Evolutionary conservation across 176 grass and related monocot species (phyloP).

Genomic region (Poa annua): DNA sequence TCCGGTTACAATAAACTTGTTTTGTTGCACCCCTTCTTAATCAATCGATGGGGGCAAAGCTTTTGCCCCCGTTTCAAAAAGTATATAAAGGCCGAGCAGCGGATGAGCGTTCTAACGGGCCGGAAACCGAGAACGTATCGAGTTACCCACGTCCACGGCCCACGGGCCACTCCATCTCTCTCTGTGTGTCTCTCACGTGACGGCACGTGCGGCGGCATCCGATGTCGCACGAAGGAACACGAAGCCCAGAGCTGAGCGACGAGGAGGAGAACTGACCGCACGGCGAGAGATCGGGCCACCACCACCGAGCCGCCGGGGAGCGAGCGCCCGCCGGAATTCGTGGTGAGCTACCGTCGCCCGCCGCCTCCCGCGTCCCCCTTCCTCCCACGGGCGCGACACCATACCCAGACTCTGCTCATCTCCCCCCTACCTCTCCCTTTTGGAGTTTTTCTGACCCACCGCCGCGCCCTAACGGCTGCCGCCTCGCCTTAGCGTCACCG

Average conservation of each 20-base stretch:
- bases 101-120: no score
- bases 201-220: no score
- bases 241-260: slow-evolving; percentile 10
- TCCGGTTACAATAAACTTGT: no score
- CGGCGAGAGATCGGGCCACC: slow-evolving; percentile 27
- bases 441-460: not conserved
- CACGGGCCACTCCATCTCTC: no score
- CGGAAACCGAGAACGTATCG: no score
- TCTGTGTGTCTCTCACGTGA: no score
- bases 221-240: no score
- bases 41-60: no score
- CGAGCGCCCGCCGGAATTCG: not conserved
- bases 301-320: not conserved
- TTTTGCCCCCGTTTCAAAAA: no score
- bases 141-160: no score
- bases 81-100: no score
- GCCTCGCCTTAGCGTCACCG: not conserved
- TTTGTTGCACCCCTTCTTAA: no score
- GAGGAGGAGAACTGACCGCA: slow-evolving; percentile 29
- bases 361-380: not conserved
- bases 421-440: not conserved
- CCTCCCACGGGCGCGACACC: not conserved
- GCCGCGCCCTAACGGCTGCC: not conserved
- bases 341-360: slow-evolving; percentile 16
- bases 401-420: not conserved